Evolutionary conservation across 2,329 filamentous ascomycete species (phyloP), one percentile per base, ranked within the genome.

Genomic region (Paecilomyces niveus): DNA sequence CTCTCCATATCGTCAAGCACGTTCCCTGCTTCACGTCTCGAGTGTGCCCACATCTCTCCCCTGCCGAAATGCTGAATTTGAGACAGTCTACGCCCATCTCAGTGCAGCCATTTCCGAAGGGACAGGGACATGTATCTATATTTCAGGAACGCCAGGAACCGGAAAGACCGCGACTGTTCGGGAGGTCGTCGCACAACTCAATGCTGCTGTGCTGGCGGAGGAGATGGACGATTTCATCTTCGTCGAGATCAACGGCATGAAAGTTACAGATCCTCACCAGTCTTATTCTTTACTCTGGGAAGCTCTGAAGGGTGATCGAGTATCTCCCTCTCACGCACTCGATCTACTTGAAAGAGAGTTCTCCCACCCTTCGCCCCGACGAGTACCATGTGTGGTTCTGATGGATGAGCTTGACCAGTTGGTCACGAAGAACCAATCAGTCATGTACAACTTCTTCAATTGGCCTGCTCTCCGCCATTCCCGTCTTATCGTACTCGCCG

Each of bases 361-460:
- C 71, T 93, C 86, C 59, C 88, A 92, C 59, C 94, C 95, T 0
- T 95, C 89, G 59, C 94, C 94, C 24, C 85, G 94, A 55, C 85
- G 94, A 61, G 91, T 96, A 5, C 94, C 95, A 1, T 97, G 93
- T 70, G 94, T 99, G 13, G 94, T 99, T 1, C 78, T 99, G 55
- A 99, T 99, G 94, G 94, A 99, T 69, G 94, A 99, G 75, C 82
- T 99, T 54, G 94, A 99, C 72, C 94, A 99, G 75, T 84, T 99
- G 7, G 95, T 99, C 4, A 99, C 94, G 11, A 94, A 93, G 70
- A 97, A 96, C 68, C 95, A 99, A 73, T 93, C 90, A n/a, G 94
- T 99, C 76, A 99, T 99, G 94, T 99, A 99, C 78, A 99, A 99
- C 74, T 99, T 99, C 75, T 99, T 99, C 83, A 99, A 99, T 70